A percentile compares a stretch with the other conserved stretches of the same genome.
phyloP scores from a whole-genome alignment of 805 yeast species.

The Naumovozyma baii region DNA sequence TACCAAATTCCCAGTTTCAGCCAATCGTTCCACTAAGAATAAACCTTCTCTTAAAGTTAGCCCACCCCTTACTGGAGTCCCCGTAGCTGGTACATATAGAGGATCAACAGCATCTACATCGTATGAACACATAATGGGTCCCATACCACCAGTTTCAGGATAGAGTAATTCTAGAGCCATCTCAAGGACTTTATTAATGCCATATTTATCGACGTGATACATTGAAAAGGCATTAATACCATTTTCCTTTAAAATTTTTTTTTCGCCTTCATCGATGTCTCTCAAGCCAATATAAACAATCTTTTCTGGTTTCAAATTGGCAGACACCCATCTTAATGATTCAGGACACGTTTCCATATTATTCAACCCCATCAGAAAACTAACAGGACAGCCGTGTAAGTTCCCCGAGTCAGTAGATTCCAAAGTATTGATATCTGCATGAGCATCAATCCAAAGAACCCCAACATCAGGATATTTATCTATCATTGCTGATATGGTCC shows the following conservation, averaged over 20 bases:
- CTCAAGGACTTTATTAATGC: constrained; percentile 82
- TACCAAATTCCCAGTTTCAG: constrained; percentile 77
- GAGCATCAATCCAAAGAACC: constrained; percentile 94
- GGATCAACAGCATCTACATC: constrained; percentile 98
- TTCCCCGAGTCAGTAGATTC: constrained; percentile 77
- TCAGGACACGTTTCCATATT: constrained; percentile 46
- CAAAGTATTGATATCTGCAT: constrained; percentile 92
- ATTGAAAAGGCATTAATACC: constrained; percentile 80
- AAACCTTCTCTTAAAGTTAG: constrained; percentile 89
- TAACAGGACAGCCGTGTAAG: constrained; percentile 92
- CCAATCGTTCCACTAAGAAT: constrained; percentile 83
- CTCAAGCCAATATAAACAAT: constrained; percentile 90
- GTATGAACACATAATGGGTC: constrained; percentile 83
- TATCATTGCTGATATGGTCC: constrained; percentile 79
- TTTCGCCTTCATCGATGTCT: constrained; percentile 86
- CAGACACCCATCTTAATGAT: constrained; percentile 73
- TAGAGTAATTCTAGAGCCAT: constrained; percentile 77
- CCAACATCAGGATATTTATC: constrained; percentile 78
- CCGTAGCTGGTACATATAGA: constrained; percentile 88
- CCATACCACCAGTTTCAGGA: constrained; percentile 59
- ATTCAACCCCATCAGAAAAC: constrained; percentile 80
- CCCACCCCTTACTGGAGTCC: constrained; percentile 97
- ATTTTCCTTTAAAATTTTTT: constrained; percentile 55
- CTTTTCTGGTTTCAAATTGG: constrained; percentile 51
- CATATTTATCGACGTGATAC: constrained; percentile 93